phyloP scores from a whole-genome alignment of 177 flowering plant genomes.

The Vitis hybrid region DNA sequence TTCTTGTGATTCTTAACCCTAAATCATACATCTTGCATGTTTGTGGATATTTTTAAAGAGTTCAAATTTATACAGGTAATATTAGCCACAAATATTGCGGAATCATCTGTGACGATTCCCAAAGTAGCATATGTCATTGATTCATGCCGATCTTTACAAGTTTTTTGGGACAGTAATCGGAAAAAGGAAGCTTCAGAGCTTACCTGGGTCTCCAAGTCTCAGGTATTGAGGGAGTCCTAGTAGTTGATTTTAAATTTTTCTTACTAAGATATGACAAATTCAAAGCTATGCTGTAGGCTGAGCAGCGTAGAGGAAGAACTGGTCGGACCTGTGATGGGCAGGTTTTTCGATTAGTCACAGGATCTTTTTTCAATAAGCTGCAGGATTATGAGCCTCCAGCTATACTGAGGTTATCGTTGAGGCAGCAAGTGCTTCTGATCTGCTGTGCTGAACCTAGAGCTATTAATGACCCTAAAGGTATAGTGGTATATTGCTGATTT shows the following conservation, averaged over 20 bases:
- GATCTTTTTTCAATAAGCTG: constrained; percentile 63
- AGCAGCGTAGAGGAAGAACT: constrained; percentile 93
- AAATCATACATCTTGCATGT: background rate
- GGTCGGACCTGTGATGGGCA: constrained; percentile 97
- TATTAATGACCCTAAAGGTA: constrained; percentile 92
- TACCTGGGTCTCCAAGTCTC: constrained; percentile 95
- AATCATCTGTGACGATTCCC: constrained; percentile 98
- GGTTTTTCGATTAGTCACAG: constrained; percentile 74
- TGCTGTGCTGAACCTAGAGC: constrained; percentile 83
- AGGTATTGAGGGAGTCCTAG: constrained; percentile 48
- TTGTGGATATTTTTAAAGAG: constrained; percentile 4
- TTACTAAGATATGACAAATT: background rate
- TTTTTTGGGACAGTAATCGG: constrained; percentile 67
- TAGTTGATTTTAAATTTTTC: background rate
- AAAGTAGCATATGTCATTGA: constrained; percentile 93
- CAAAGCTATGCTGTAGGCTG: constrained; percentile 56
- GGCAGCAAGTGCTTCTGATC: constrained; percentile 73
- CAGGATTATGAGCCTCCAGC: constrained; percentile 71
- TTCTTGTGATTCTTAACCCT: background rate
- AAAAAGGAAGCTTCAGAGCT: constrained; percentile 70
- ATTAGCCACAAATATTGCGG: constrained; percentile 98
- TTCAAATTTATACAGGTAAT: constrained; percentile 58
- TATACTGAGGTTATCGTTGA: constrained; percentile 73
- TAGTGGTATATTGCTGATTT: constrained; percentile 2
- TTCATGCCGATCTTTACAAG: constrained; percentile 94